phyloP scores from a whole-genome alignment of 192 early-diverging fungal species.

The Coemansia sp. region DNA sequence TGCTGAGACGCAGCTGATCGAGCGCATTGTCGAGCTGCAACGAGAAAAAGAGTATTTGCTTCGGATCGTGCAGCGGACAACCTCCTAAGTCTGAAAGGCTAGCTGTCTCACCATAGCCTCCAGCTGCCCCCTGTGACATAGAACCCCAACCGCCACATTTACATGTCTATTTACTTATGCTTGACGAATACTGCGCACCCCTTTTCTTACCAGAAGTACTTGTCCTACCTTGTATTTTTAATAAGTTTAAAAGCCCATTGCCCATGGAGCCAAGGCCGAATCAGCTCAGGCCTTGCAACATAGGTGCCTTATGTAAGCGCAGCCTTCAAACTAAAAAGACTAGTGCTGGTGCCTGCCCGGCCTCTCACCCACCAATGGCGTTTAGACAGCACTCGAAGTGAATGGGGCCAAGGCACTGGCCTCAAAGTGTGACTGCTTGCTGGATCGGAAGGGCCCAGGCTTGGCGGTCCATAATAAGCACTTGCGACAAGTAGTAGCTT shows the following conservation, averaged over 20 bases:
- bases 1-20: not conserved
- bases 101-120: not conserved
- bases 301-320: not conserved
- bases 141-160: not conserved
- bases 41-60: constrained; percentile 21
- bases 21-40: constrained; percentile 14
- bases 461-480: too few relatives aligned
- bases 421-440: too few relatives aligned
- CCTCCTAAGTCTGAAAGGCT: not conserved
- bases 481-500: too few relatives aligned
- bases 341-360: too few relatives aligned
- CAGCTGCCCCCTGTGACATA: not conserved
- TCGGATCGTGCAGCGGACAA: constrained; percentile 11
- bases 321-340: not conserved
- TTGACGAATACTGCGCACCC: not conserved
- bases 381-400: too few relatives aligned
- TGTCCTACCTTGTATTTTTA: not conserved
- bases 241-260: not conserved
- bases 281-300: not conserved
- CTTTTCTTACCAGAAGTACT: not conserved
- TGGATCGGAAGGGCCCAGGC: too few relatives aligned
- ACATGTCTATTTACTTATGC: not conserved
- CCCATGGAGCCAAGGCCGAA: not conserved
- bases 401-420: too few relatives aligned
- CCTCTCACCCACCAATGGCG: too few relatives aligned